Conservation (phyloP, 73 alveolate genomes). For the Tetrahymena thermophila region DNA sequence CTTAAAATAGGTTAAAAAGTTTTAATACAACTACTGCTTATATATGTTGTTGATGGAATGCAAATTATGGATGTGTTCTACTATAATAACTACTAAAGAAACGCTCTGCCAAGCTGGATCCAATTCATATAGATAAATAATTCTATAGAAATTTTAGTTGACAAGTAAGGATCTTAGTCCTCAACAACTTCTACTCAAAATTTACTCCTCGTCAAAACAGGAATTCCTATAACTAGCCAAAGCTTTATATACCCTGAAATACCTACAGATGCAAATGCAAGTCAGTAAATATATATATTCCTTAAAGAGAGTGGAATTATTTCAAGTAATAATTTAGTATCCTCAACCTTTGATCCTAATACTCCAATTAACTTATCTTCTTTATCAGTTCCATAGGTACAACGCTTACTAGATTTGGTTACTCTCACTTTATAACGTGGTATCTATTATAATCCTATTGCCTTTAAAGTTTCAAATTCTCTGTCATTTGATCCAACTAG, state of each 20-base stretch:
- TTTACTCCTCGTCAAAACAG: not conserved
- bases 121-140: not conserved
- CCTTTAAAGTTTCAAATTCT: not conserved
- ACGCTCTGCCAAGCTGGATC: not conserved
- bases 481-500: not conserved
- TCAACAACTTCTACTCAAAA: not conserved
- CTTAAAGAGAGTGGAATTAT: not conserved
- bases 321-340: not conserved
- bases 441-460: not conserved
- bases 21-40: not conserved
- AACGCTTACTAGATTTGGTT: not conserved
- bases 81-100: not conserved
- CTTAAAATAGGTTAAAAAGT: not conserved
- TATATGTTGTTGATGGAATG: not conserved
- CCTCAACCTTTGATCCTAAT: not conserved
- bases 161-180: not conserved
- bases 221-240: not conserved
- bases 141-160: not conserved
- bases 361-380: not conserved
- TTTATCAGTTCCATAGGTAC: not conserved
- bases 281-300: not conserved
- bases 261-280: not conserved
- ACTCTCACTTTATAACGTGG: not conserved
- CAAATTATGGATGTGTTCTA: not conserved
- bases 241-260: not conserved